Percentiles rank a stretch among this genome's conserved stretches.
phyloP scores from a whole-genome alignment of 1,139 yeast species.

The Candida gigantensis region DNA sequence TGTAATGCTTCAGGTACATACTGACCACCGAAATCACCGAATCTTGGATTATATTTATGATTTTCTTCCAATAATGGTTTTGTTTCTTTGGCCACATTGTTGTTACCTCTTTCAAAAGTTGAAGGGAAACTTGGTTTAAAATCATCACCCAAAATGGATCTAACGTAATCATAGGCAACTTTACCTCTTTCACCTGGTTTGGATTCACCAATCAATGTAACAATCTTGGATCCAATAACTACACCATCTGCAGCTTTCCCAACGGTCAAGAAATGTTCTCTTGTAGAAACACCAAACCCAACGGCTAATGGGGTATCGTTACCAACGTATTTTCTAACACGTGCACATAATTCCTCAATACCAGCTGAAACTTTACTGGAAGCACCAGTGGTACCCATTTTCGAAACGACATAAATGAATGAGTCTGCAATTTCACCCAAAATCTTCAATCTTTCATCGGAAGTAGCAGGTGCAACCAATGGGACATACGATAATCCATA shows the following conservation, averaged over 20 bases:
- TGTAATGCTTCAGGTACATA: conserved; percentile 96
- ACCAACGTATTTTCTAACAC: conserved; percentile 74
- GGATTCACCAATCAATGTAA: conserved; percentile 67
- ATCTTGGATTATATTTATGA: conserved; percentile 66
- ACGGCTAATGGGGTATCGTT: conserved; percentile 86
- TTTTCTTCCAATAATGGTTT: conserved; percentile 52
- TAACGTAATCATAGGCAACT: conserved; percentile 66
- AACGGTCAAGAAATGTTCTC: conserved; percentile 83
- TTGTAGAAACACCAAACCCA: conserved; percentile 94
- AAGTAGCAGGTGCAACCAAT: conserved; percentile 93
- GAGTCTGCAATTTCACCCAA: conserved; percentile 89
- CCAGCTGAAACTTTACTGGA: conserved; percentile 62
- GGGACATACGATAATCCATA: conserved; percentile 85
- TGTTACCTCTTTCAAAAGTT: conserved; percentile 21
- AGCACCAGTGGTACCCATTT: conserved; percentile 98
- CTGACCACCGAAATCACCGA: conserved; percentile 98
- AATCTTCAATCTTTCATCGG: conserved; percentile 79
- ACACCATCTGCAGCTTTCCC: conserved; percentile 88
- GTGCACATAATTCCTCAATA: conserved; percentile 65
- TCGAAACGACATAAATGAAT: conserved; percentile 90
- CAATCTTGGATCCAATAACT: conserved; percentile 88
- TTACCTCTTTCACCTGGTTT: conserved; percentile 59
- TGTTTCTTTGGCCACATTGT: conserved; percentile 25
- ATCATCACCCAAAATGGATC: conserved; percentile 68
- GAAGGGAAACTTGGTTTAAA: conserved; percentile 37